Conservation (phyloP, 352 stramenopile species). For the Phytophthora boehmeriae region DNA sequence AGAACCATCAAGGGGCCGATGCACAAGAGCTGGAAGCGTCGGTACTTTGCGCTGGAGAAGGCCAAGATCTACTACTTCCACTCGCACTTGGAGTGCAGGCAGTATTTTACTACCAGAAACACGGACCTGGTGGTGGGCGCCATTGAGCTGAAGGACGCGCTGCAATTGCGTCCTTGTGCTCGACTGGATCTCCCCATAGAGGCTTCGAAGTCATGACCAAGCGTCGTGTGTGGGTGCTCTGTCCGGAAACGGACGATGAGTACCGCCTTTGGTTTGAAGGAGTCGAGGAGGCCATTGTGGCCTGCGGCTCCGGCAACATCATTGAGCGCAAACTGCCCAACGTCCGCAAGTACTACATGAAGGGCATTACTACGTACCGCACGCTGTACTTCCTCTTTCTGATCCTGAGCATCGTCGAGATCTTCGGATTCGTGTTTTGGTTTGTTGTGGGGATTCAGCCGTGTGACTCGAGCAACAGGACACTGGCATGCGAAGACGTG, state of each 20-base stretch:
- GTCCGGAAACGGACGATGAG: constrained; percentile 84
- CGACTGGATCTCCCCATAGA: constrained; percentile 67
- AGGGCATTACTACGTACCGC: constrained; percentile 81
- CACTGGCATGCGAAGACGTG: constrained; percentile 63
- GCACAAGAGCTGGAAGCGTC: constrained; percentile 76
- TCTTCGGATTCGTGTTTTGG: constrained; percentile 80
- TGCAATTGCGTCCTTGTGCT: constrained; percentile 66
- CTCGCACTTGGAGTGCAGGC: constrained; percentile 68
- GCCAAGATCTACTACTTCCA: constrained; percentile 84
- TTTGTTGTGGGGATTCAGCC: constrained; percentile 81
- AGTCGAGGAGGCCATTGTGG: constrained; percentile 75
- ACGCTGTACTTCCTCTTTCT: constrained; percentile 83
- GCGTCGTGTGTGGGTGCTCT: constrained; percentile 86
- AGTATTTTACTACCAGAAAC: constrained; percentile 80
- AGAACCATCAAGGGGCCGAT: constrained; percentile 72
- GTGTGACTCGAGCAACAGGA: constrained; percentile 59
- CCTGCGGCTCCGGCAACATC: constrained; percentile 79
- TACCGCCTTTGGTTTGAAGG: constrained; percentile 88
- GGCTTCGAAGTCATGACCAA: constrained; percentile 84
- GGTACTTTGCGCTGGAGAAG: constrained; percentile 79
- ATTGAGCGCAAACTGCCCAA: constrained; percentile 88
- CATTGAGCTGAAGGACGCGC: constrained; percentile 70
- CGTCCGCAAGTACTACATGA: constrained; percentile 91
- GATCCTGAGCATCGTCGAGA: constrained; percentile 66
- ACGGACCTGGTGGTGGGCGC: constrained; percentile 69